Base-by-base conservation (phyloP, 305 asterid species). In the Stenogyne calaminthoides region DNA sequence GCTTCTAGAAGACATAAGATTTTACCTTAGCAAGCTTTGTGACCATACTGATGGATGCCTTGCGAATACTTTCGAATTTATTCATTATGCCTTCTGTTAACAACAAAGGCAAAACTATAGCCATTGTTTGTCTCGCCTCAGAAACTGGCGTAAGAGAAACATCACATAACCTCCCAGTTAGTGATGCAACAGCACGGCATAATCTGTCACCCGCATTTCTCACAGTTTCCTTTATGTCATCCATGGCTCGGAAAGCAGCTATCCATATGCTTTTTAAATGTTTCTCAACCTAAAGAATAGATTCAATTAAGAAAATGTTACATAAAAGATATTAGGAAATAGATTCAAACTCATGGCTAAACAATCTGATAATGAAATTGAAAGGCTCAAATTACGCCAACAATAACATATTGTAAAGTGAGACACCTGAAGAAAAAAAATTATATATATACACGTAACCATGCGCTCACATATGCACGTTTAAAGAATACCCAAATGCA, bases 201-300 rank as follows among this genome's bases (percentile, higher is more conserved):
- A 95, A 84, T 80, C 96, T 87, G 72, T 95, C 99, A 66, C 98
- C 99, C 7, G 99, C 90, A 80, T 82, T 95, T 82, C 99, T 86
- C 72, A 95, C 99, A 61, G 98, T 92, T 77, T 95, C 99, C 80
- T 95, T 95, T 84, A 95, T 90, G 77, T 95, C 99, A 84, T 92
- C 99, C 97, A 92, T 92, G 67, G 98, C 96, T 62, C 99, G 95
- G 75, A 89, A 95, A 81, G 97, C 91, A 85, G 91, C 94, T 59
- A 76, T 88, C 99, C 99, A 95, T 77, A 95, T 81, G 80, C 82
- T 92, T 64, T 74, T 87, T 69, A 95, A 85, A 84, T 95, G 91
- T 84, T 92, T 92, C 82, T 84, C 95, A 79, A 95, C 97, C 99
- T 95, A 80, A 22, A 37, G 36, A 32, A 32, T 29, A 32, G 36